phyloP scores from a whole-genome alignment of 352 stramenopile genomes.

The Phytophthora ohioensis region DNA sequence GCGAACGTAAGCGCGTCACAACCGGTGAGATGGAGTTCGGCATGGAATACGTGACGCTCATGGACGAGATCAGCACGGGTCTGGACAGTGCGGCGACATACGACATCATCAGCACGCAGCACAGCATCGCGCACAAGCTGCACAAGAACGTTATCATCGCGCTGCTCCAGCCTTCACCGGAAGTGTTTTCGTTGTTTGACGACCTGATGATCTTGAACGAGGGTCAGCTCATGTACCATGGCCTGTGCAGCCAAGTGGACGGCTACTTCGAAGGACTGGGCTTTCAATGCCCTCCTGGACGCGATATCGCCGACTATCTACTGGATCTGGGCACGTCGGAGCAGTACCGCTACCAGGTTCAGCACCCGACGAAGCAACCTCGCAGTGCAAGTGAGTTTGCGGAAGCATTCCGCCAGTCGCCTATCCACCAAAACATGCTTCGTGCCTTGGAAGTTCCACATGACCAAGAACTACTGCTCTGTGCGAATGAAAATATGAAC shows the following conservation, averaged over 20 bases:
- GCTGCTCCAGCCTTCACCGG: conserved; percentile 87
- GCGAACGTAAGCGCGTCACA: conserved; percentile 68
- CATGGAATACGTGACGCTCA: conserved; percentile 71
- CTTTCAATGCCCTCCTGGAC: conserved; percentile 36
- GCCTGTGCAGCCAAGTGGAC: conserved; percentile 10
- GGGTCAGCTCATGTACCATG: conserved; percentile 25
- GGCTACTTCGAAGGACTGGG: conserved; percentile 44
- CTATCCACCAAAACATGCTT: conserved; percentile 18
- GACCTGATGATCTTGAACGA: conserved; percentile 65
- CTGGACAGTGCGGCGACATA: conserved; percentile 80
- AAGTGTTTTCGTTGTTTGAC: conserved; percentile 91
- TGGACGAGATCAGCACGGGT: conserved; percentile 94
- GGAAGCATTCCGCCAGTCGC: conserved; percentile 12
- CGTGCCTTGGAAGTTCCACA: conserved; percentile 17
- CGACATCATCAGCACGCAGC: conserved; percentile 43
- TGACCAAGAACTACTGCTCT: conserved; percentile 21
- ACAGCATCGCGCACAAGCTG: conserved; percentile 33
- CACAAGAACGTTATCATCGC: conserved; percentile 63
- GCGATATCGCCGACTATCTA: conserved; percentile 43
- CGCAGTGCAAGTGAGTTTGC: conserved; percentile 45
- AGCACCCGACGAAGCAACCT: conserved; percentile 9
- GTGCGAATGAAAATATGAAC: conserved; percentile 27
- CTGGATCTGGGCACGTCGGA: conserved; percentile 41
- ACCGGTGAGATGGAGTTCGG: conserved; percentile 77
- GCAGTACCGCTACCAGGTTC: conserved; percentile 23